Evolutionary conservation across 805 yeast species (phyloP).

Genomic region (Wickerhamomyces alni): DNA sequence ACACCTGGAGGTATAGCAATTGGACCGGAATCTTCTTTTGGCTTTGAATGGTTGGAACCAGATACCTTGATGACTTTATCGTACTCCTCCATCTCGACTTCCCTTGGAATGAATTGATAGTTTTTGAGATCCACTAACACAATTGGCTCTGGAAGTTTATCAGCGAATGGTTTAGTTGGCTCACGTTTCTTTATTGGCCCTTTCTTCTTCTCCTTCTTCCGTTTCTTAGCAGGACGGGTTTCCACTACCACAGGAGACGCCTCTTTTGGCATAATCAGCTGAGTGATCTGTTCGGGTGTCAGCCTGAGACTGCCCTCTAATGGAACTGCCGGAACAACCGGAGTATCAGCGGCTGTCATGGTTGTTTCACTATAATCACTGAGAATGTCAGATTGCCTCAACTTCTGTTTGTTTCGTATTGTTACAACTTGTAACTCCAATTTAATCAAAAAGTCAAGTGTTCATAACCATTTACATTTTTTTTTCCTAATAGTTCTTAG

Average conservation of each 20-base stretch:
- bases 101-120: constrained; percentile 1
- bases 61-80: background rate
- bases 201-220: background rate
- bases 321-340: too few species aligned
- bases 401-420: too few species aligned
- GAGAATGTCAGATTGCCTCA: too few species aligned
- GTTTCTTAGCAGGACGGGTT: background rate
- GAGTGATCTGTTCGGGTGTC: background rate
- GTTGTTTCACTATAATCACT: too few species aligned
- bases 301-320: too few species aligned
- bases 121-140: background rate
- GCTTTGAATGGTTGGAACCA: background rate
- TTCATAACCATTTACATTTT: too few species aligned
- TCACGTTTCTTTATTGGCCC: background rate
- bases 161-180: constrained; percentile 1
- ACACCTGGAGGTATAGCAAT: too few species aligned
- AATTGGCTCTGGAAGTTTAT: background rate
- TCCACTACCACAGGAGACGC: background rate
- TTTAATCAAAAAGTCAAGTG: too few species aligned
- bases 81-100: constrained; percentile 2
- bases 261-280: background rate
- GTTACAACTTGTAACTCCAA: too few species aligned
- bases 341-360: background rate
- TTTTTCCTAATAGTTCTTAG: too few species aligned
- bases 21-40: too few species aligned